Conservation (phyloP, 352 stramenopile species). For the Pythium angustatum region DNA sequence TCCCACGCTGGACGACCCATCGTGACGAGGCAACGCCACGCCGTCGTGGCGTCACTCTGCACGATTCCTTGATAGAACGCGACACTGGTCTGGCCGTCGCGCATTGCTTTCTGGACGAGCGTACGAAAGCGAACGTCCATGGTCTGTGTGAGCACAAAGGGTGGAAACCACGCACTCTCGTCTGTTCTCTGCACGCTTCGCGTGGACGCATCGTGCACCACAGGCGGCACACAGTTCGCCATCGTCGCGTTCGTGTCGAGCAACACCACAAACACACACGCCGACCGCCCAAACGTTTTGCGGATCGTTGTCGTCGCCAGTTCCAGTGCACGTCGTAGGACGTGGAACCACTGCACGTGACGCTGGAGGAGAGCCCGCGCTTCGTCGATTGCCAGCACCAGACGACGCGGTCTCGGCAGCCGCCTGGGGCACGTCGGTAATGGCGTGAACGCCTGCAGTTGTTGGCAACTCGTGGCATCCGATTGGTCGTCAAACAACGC, state of each 20-base stretch:
- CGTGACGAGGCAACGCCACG: not conserved
- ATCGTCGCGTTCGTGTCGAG: constrained; percentile 25
- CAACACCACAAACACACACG: constrained; percentile 39
- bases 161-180: constrained; percentile 50
- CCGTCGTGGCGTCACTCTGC: not conserved
- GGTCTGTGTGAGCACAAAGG: constrained; percentile 50
- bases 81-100: too few relatives aligned
- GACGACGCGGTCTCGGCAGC: too few relatives aligned
- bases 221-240: not conserved
- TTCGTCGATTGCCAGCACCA: constrained; percentile 10
- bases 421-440: not conserved
- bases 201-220: not conserved
- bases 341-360: not conserved
- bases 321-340: not conserved
- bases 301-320: not conserved
- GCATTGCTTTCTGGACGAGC: not conserved
- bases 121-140: constrained; percentile 22
- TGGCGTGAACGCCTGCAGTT: not conserved
- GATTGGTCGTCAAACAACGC: not conserved
- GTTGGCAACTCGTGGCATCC: not conserved
- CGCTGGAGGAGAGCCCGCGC: not conserved
- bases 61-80: not conserved
- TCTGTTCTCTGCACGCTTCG: constrained; percentile 61
- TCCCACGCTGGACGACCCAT: constrained; percentile 18
- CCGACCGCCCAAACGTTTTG: not conserved